These are phyloP conservation scores for Brassica cretica DNA, from an alignment of 345 rosid genomes.

Conservation along the genomic window DNA sequence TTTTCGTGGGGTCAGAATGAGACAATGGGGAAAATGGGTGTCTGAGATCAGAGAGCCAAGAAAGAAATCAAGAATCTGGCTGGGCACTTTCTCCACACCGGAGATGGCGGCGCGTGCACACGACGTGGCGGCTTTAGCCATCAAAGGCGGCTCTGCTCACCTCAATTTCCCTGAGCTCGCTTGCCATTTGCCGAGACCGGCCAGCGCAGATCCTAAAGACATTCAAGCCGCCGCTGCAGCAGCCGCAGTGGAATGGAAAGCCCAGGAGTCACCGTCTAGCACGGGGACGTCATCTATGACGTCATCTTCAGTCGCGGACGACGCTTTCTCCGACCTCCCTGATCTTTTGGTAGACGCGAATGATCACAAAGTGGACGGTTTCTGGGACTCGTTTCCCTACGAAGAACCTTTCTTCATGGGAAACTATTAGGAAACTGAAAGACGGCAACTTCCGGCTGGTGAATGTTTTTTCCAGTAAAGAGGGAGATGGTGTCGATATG, in stretches of 20 bases:
- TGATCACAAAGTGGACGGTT: slow-evolving; percentile 44
- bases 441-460: slow-evolving; percentile 1
- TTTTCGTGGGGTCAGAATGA: slow-evolving; percentile 79
- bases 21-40: slow-evolving; percentile 99
- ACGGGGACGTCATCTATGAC: slow-evolving; percentile 39
- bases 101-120: slow-evolving; percentile 99
- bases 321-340: slow-evolving; percentile 70
- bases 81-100: slow-evolving; percentile 79
- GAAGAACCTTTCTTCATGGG: slow-evolving; percentile 40
- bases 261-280: slow-evolving; percentile 42
- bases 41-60: slow-evolving; percentile 87
- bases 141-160: slow-evolving; percentile 72
- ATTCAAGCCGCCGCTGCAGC: slow-evolving; percentile 83
- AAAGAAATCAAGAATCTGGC: slow-evolving; percentile 94
- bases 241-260: slow-evolving; percentile 53
- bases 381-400: slow-evolving; percentile 47
- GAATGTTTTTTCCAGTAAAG: slow-evolving; percentile 15
- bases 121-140: slow-evolving; percentile 80
- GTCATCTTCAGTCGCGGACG: slow-evolving; percentile 48
- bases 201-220: slow-evolving; percentile 65
- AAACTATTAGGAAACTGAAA: slow-evolving; percentile 12
- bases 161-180: slow-evolving; percentile 80
- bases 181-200: slow-evolving; percentile 65
- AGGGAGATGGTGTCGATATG: slow-evolving; percentile 17
- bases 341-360: slow-evolving; percentile 53